Base-by-base conservation (phyloP, 129 eudicot species). In the Centrapalus pauciflorus region DNA sequence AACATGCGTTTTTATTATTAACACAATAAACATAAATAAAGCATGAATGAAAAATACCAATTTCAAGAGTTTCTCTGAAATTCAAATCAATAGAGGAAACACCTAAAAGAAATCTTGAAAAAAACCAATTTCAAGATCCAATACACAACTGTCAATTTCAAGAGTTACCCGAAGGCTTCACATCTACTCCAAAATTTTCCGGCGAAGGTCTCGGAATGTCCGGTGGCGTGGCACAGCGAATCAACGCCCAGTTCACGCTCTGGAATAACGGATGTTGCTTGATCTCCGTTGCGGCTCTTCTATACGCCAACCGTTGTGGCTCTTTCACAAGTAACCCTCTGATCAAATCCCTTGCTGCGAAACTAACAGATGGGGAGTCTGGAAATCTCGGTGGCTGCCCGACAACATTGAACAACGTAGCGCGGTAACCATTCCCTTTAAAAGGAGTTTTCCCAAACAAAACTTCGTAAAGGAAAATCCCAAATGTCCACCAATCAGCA, bases 401-500 rank as follows among this genome's bases (percentile, higher is more conserved):
- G 10, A 86, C 93, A 0, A 86, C 86, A 2, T 86, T 85, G 56
- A 82, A 79, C 26, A 85, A 65, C 0, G 93, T 85, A 69, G 88
- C 85, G 2, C 88, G 80, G 38, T 86, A 82, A 5, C 88, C 93
- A 3, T 85, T 74, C 27, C 93, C 94, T 48, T 86, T 86, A 20
- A 82, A 86, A 0, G 89, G 94, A 35, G 94, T 86, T 59, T 70
- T 86, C 16, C 94, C 94, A 69, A 80, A 81, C 68, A 86, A 60
- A 49, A 86, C 80, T 27, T 80, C 89, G n/a, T 86, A 86, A 1
- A 86, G 54, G 49, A 83, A 83, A n/a, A 83, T 80, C 2, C 94
- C 89, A 21, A 86, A 75, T 5, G 86, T 83, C 86, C 94, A 83
- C 94, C 90, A 86, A 56, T 86, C 88, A 37, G 83, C 94, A 7